phyloP scores from a whole-genome alignment of 306 rosid species.

The Lagenaria siceraria region DNA sequence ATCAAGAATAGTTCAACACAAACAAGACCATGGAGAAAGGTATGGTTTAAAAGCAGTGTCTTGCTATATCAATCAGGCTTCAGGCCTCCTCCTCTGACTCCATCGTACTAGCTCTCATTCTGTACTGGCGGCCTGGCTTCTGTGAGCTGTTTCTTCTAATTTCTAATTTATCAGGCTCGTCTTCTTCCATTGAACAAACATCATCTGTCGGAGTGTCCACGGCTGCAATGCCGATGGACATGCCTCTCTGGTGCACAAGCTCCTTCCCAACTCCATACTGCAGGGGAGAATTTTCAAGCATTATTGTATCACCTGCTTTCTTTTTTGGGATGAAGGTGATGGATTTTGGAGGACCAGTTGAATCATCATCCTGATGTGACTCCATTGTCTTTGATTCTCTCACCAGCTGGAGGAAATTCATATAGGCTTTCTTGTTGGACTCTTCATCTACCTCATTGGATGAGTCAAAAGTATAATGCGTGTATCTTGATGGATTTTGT shows the following conservation, averaged over 20 bases:
- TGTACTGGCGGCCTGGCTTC: slow-evolving; percentile 48
- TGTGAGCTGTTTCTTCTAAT: slow-evolving; percentile 27
- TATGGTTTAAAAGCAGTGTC: neutral
- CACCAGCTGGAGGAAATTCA: slow-evolving; percentile 50
- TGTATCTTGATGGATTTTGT: slow-evolving; percentile 60
- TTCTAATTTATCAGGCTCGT: slow-evolving; percentile 32
- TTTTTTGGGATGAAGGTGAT: slow-evolving; percentile 68
- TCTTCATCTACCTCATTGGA: slow-evolving; percentile 45
- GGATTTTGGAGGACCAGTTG: slow-evolving; percentile 38
- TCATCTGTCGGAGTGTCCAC: slow-evolving; percentile 36
- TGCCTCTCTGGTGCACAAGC: slow-evolving; percentile 16
- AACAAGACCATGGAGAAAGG: neutral
- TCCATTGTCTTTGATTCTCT: slow-evolving; percentile 27
- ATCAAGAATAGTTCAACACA: neutral
- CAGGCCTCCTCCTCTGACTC: neutral
- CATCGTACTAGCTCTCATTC: slow-evolving; percentile 36
- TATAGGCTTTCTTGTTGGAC: slow-evolving; percentile 63
- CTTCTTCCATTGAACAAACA: slow-evolving; percentile 86
- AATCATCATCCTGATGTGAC: slow-evolving; percentile 19
- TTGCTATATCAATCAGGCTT: neutral
- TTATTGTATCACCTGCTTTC: slow-evolving; percentile 46
- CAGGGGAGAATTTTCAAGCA: slow-evolving; percentile 32
- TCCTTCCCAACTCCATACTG: slow-evolving; percentile 31
- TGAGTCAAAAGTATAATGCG: slow-evolving; percentile 58
- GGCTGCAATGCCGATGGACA: slow-evolving; percentile 33